Evolutionary conservation across 208 protist species (phyloP), one percentile per base, ranked within the genome.

Genomic region (Trypanosoma brucei): DNA sequence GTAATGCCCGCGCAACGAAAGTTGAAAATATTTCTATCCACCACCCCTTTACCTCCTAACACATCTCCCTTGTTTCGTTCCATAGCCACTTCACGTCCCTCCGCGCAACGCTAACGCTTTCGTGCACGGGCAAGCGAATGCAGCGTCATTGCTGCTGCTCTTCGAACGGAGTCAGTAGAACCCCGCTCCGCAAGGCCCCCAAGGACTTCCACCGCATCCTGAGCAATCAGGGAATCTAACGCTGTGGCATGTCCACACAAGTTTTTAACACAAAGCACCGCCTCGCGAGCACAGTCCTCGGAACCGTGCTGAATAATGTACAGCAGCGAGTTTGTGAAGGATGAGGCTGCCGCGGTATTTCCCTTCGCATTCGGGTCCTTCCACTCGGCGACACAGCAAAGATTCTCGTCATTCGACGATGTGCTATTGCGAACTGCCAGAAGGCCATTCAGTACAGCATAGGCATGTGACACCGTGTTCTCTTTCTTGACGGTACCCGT

Each of bases 221-320:
- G 66, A 33, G 79, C 51, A 33, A 75, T 45, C 59, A 91, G 74
- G 55, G 70, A 71, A 3, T 79, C 74, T n/a, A 79, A 49, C 22
- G 74, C 69, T 44, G 83, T 75, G 13, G 81, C 55, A 36, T 83
- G 62, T 14, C 54, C 54, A 46, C 83, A 88, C 2, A 97, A 55
- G 62, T 96, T 95, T 62, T 93, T 95, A 31, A 95, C 63, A 31
- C 77, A 92, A 36, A 96, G 65, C 8, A 84, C 84, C 14, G 84
- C 84, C 75, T 97, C 93, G 37, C 80, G 66, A 13, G 86, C 88
- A 30, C 83, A 90, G 53, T 96, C 92, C 40, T 96, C 93, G 5
- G 87, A 85, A n/a, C 78, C 82, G 55, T 85, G 69, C 50, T 86
- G 70, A 3, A 96, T 66, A 31, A 95, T 70, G 53, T 88, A 81